Percentiles rank a stretch among this genome's conserved stretches.
phyloP scores from a whole-genome alignment of 2,329 filamentous ascomycete genomes.

The Zymoseptoria passerinii region DNA sequence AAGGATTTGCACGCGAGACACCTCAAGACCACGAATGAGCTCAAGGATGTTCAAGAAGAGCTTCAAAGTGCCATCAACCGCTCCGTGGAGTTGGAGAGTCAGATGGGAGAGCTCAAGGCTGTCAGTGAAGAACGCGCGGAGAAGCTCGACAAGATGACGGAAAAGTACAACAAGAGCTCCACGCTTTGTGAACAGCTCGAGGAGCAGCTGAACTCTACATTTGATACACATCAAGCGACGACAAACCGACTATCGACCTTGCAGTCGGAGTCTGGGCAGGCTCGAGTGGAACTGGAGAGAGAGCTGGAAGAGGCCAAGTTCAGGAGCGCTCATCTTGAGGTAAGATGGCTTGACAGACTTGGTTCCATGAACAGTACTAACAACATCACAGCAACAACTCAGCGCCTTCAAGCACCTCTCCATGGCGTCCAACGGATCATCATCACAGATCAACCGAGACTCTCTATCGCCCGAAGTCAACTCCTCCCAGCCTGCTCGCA shows the following conservation, averaged over 20 bases:
- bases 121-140: conserved; percentile 48
- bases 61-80: conserved; percentile 34
- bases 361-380: conserved; percentile 1
- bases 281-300: conserved; percentile 39
- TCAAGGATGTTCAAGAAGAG: conserved; percentile 36
- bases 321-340: conserved; percentile 70
- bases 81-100: conserved; percentile 34
- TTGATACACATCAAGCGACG: conserved; percentile 79
- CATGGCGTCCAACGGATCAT: conserved; percentile 23
- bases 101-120: conserved; percentile 38
- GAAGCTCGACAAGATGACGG: conserved; percentile 49
- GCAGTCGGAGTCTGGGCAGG: conserved; percentile 39
- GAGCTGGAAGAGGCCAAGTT: conserved; percentile 72
- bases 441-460: conserved; percentile 33
- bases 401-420: conserved; percentile 26
- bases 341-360: conserved; percentile 35
- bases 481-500: conserved; percentile 41
- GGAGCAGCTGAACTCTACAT: conserved; percentile 90
- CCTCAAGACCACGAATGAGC: conserved; percentile 36
- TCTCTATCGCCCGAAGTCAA: conserved; percentile 39
- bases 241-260: conserved; percentile 76
- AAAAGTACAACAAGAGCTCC: conserved; percentile 80
- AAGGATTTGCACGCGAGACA: conserved; percentile 36
- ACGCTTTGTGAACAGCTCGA: conserved; percentile 91
- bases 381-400: conserved; percentile 55